A percentile compares a stretch with the other conserved stretches of the same genome.
These are phyloP conservation scores for Phyllosticta paracitricarpa DNA, from an alignment of 2,329 filamentous ascomycete genomes.

Conservation along the genomic window DNA sequence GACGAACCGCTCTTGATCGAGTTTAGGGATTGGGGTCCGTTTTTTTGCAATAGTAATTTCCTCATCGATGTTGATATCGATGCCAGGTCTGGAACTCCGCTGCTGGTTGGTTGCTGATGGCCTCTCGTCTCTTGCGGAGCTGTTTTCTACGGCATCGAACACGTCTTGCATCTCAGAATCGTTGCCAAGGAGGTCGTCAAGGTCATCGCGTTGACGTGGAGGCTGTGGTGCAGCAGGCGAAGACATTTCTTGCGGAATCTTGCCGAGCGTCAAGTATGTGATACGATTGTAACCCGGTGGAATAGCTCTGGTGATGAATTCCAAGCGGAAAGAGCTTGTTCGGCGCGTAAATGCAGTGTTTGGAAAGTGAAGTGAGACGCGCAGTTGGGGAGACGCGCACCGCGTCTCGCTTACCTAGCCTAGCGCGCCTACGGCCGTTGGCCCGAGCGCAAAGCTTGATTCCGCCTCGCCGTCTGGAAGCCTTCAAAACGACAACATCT, in stretches of 20 bases:
- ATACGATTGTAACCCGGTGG: slow-evolving; percentile 8
- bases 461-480: neutral
- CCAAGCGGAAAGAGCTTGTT: neutral
- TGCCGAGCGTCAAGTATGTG: slow-evolving; percentile 16
- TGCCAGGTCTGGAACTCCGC: slow-evolving; percentile 46
- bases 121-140: slow-evolving; percentile 9
- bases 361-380: neutral
- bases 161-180: slow-evolving; percentile 50
- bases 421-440: slow-evolving; percentile 3
- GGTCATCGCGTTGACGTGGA: slow-evolving; percentile 31
- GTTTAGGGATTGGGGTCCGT: slow-evolving; percentile 66
- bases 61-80: slow-evolving; percentile 84
- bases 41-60: slow-evolving; percentile 76
- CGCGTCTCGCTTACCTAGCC: slow-evolving; percentile 12
- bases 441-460: slow-evolving; percentile 2
- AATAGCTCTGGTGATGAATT: neutral
- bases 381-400: slow-evolving; percentile 10
- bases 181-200: slow-evolving; percentile 68
- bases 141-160: slow-evolving; percentile 28
- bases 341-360: neutral
- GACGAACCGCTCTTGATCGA: slow-evolving; percentile 65
- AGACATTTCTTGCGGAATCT: slow-evolving; percentile 8
- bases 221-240: slow-evolving; percentile 8
- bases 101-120: slow-evolving; percentile 10
- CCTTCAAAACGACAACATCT: neutral